These are phyloP conservation scores for Berkeleyomyces basicola DNA, from an alignment of 2,329 filamentous ascomycete species.

Conservation along the genomic window DNA sequence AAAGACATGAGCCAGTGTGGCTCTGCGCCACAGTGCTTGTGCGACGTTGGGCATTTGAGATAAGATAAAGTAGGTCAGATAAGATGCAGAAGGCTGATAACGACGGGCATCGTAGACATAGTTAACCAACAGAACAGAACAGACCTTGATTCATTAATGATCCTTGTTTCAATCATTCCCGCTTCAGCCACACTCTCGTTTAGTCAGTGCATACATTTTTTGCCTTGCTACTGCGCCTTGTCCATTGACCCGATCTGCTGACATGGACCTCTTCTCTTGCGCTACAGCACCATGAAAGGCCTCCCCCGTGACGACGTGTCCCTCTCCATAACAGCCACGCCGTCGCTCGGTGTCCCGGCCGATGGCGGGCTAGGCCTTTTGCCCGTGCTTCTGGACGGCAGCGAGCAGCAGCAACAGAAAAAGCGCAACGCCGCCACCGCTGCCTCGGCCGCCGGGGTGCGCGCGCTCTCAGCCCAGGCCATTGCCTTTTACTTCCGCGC, in stretches of 20 bases:
- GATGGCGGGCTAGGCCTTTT: slow-evolving; percentile 29
- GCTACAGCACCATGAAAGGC: background rate
- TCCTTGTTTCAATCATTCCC: background rate
- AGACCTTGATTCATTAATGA: background rate
- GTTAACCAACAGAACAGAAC: background rate
- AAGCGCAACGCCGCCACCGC: slow-evolving; percentile 40
- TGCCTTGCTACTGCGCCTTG: background rate
- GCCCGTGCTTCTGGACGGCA: slow-evolving; percentile 24
- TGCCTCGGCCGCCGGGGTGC: slow-evolving; percentile 70
- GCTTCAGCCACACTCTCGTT: background rate
- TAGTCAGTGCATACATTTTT: background rate
- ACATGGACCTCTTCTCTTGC: background rate
- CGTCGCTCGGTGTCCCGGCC: background rate
- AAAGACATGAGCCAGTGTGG: too few species aligned
- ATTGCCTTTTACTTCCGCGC: slow-evolving; percentile 85
- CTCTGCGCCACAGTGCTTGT: background rate
- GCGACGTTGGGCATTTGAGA: background rate
- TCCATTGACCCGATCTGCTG: background rate
- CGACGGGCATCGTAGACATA: background rate
- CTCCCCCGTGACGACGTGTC: background rate
- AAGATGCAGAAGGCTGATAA: too few species aligned
- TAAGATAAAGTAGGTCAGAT: too few species aligned
- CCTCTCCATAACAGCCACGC: background rate
- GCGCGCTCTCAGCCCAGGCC: slow-evolving; percentile 67
- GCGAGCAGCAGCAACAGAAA: slow-evolving; percentile 20